These are phyloP conservation scores for Diaporthe ampelina DNA, from an alignment of 2,329 filamentous ascomycete genomes.

Conservation along the genomic window DNA sequence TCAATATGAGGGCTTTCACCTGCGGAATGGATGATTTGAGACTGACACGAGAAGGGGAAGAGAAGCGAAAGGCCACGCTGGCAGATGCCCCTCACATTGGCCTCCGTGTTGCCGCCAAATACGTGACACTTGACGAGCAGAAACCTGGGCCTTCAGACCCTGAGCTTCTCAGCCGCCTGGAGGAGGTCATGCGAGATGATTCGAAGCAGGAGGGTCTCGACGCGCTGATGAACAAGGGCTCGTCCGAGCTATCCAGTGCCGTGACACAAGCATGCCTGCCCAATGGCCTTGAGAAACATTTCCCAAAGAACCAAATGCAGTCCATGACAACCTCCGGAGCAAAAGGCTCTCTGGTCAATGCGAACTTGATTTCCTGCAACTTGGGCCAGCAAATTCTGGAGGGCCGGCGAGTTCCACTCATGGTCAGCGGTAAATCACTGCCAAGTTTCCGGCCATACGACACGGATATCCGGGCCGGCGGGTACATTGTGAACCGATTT, in stretches of 20 bases:
- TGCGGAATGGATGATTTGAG: slow-evolving; percentile 97
- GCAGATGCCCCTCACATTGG: slow-evolving; percentile 78
- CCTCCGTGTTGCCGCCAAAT: slow-evolving; percentile 84
- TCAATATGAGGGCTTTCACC: slow-evolving; percentile 95
- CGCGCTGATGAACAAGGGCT: slow-evolving; percentile 82
- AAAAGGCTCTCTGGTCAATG: slow-evolving; percentile 93
- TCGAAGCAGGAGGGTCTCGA: slow-evolving; percentile 93
- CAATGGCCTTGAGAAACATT: slow-evolving; percentile 86
- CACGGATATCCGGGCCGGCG: slow-evolving; percentile 88
- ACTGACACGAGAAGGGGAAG: slow-evolving; percentile 85
- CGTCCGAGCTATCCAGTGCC: slow-evolving; percentile 78
- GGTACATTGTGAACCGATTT: slow-evolving; percentile 96
- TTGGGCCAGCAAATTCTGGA: slow-evolving; percentile 97
- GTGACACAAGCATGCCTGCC: slow-evolving; percentile 88
- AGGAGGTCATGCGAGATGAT: slow-evolving; percentile 92
- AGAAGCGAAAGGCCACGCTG: slow-evolving; percentile 76
- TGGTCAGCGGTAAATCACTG: slow-evolving; percentile 97
- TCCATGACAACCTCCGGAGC: slow-evolving; percentile 97
- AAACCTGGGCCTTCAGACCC: slow-evolving; percentile 74
- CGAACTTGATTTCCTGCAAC: slow-evolving; percentile 97
- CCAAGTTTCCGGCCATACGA: slow-evolving; percentile 96
- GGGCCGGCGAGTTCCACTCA: slow-evolving; percentile 92
- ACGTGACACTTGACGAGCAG: slow-evolving; percentile 83
- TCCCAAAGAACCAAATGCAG: slow-evolving; percentile 99
- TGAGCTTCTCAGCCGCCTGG: slow-evolving; percentile 82